Evolutionary conservation across 1,284 basidiomycete genomes (phyloP).

Genomic region (Fomitiporia mediterranea): DNA sequence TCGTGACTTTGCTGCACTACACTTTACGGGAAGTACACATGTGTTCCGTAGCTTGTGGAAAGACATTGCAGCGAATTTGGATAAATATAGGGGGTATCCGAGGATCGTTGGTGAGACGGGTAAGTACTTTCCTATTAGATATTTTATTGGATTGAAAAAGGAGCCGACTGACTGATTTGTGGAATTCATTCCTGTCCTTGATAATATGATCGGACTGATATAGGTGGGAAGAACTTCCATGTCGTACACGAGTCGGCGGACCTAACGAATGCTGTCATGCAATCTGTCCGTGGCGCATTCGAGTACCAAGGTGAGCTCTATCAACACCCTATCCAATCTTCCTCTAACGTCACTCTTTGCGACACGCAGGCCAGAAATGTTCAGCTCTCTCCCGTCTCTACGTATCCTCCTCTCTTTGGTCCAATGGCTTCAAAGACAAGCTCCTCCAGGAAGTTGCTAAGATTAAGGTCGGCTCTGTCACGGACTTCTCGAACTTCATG

Average conservation of each 20-base stretch:
- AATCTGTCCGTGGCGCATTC: slow-evolving; percentile 87
- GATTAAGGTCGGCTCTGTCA: slow-evolving; percentile 81
- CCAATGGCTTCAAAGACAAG: slow-evolving; percentile 80
- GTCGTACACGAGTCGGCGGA: slow-evolving; percentile 87
- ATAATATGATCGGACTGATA: background rate
- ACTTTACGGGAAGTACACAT: slow-evolving; percentile 96
- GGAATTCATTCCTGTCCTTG: background rate
- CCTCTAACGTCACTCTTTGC: background rate
- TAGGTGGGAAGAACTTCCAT: slow-evolving; percentile 97
- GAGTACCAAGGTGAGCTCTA: slow-evolving; percentile 84
- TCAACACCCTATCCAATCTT: too few relatives aligned
- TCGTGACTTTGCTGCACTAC: slow-evolving; percentile 81
- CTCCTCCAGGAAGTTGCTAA: slow-evolving; percentile 72
- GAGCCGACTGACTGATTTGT: background rate
- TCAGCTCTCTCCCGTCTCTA: slow-evolving; percentile 92
- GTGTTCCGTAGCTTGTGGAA: slow-evolving; percentile 97
- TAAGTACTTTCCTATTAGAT: slow-evolving; percentile 22
- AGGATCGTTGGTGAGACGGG: slow-evolving; percentile 93
- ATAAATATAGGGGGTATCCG: slow-evolving; percentile 85
- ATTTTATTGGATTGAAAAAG: background rate
- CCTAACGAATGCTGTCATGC: slow-evolving; percentile 82
- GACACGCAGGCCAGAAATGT: slow-evolving; percentile 82
- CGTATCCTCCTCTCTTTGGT: slow-evolving; percentile 86
- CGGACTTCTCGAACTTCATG: slow-evolving; percentile 85
- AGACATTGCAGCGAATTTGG: slow-evolving; percentile 86